Evolutionary conservation across 1,284 basidiomycete genomes (phyloP).

Genomic region (Sutorius eximius): DNA sequence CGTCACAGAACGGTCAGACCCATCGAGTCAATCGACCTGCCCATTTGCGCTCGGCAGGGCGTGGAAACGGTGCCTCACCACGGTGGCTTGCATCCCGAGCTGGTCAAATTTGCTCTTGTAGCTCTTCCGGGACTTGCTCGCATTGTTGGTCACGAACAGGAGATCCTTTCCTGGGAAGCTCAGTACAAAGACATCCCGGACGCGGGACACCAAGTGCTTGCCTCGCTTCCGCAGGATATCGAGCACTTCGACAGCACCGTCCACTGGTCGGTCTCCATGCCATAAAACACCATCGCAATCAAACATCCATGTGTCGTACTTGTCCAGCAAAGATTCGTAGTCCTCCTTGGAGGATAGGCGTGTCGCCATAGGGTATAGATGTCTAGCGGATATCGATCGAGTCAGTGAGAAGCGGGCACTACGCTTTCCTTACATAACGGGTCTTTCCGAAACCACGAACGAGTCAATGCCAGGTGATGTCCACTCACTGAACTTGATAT

Average conservation of each 20-base stretch:
- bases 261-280: slow-evolving; percentile 81
- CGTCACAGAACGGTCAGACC: background rate
- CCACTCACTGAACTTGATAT: background rate
- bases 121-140: slow-evolving; percentile 85
- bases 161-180: slow-evolving; percentile 72
- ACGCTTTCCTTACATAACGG: slow-evolving; percentile 28
- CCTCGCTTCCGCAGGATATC: slow-evolving; percentile 63
- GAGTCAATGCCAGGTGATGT: background rate
- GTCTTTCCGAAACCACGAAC: slow-evolving; percentile 11
- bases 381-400: slow-evolving; percentile 8
- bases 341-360: slow-evolving; percentile 48
- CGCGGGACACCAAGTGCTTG: slow-evolving; percentile 36
- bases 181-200: background rate
- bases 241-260: slow-evolving; percentile 76
- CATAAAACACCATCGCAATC: slow-evolving; percentile 98
- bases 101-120: slow-evolving; percentile 92
- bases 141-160: slow-evolving; percentile 97
- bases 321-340: slow-evolving; percentile 64
- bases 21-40: background rate
- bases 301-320: slow-evolving; percentile 91
- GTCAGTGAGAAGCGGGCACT: slow-evolving; percentile 13
- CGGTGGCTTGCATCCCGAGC: slow-evolving; percentile 82
- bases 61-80: slow-evolving; percentile 47
- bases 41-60: background rate
- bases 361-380: slow-evolving; percentile 35